Evolutionary conservation across 805 yeast species (phyloP).

Genomic region (Gaillardinia entomophila): DNA sequence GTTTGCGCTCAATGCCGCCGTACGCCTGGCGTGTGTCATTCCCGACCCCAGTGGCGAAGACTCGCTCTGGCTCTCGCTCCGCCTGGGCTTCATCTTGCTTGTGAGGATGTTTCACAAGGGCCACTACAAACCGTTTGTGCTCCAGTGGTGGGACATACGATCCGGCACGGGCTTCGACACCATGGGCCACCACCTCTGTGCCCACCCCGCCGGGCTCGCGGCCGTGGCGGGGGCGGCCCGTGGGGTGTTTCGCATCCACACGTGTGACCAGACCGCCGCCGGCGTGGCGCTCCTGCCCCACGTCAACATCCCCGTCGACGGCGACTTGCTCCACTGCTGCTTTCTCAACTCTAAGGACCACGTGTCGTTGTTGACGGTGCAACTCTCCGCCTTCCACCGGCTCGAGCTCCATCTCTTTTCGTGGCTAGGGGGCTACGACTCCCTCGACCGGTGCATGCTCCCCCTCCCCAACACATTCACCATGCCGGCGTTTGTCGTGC

Average conservation of each 20-base stretch:
- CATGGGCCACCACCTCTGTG: constrained; percentile 22
- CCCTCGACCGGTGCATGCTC: constrained; percentile 29
- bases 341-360: constrained; percentile 28
- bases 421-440: constrained; percentile 34
- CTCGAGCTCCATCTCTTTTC: constrained; percentile 31
- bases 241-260: constrained; percentile 32
- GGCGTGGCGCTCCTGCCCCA: constrained; percentile 35
- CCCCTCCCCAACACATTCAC: constrained; percentile 35
- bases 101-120: constrained; percentile 29
- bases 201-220: constrained; percentile 35
- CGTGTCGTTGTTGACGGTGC: constrained; percentile 27
- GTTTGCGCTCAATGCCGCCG: constrained; percentile 23
- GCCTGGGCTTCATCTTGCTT: constrained; percentile 35
- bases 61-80: constrained; percentile 30
- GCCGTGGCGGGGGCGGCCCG: constrained; percentile 33
- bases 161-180: constrained; percentile 9
- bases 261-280: constrained; percentile 25
- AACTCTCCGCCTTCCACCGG: constrained; percentile 32
- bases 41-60: constrained; percentile 28
- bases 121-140: constrained; percentile 35
- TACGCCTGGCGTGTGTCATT: constrained; percentile 26
- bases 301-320: constrained; percentile 36
- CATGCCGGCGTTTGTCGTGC: constrained; percentile 38
- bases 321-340: constrained; percentile 36
- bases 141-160: constrained; percentile 44